Evolutionary conservation across 306 rosid genomes (phyloP).

Genomic region (Inga laurina): DNA sequence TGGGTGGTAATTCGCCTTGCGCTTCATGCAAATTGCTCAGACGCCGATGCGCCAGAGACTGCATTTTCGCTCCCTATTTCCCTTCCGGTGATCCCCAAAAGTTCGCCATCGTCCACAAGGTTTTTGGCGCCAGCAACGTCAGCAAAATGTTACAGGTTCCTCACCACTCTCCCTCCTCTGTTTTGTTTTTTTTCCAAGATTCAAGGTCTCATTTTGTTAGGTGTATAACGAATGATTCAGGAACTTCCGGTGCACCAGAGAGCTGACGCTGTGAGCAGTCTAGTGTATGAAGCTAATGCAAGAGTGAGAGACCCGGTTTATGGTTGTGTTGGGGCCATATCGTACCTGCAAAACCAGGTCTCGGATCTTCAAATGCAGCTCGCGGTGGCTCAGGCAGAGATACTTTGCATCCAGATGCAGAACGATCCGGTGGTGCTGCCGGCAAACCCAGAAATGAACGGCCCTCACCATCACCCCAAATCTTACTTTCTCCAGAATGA

Average conservation of each 20-base stretch:
- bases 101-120: conserved; percentile 91
- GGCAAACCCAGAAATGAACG: conserved; percentile 25
- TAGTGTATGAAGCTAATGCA: conserved; percentile 94
- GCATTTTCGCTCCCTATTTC: conserved; percentile 88
- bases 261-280: conserved; percentile 90
- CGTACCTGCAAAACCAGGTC: conserved; percentile 80
- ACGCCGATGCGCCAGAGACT: conserved; percentile 85
- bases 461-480: conserved; percentile 36
- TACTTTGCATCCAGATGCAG: conserved; percentile 84
- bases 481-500: conserved; percentile 43
- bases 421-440: conserved; percentile 49
- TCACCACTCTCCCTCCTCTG: not conserved
- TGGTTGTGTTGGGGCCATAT: conserved; percentile 89
- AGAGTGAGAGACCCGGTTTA: conserved; percentile 86
- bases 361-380: conserved; percentile 93
- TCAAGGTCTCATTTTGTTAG: not conserved
- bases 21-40: conserved; percentile 96
- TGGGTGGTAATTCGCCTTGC: conserved; percentile 84
- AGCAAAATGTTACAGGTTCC: conserved; percentile 94
- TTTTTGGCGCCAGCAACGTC: conserved; percentile 97
- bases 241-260: conserved; percentile 79
- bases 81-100: conserved; percentile 88
- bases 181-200: not conserved
- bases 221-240: conserved; percentile 38
- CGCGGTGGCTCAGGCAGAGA: conserved; percentile 89